These are phyloP conservation scores for Ampelomyces quisqualis DNA, from an alignment of 2,329 filamentous ascomycete genomes.

Conservation along the genomic window DNA sequence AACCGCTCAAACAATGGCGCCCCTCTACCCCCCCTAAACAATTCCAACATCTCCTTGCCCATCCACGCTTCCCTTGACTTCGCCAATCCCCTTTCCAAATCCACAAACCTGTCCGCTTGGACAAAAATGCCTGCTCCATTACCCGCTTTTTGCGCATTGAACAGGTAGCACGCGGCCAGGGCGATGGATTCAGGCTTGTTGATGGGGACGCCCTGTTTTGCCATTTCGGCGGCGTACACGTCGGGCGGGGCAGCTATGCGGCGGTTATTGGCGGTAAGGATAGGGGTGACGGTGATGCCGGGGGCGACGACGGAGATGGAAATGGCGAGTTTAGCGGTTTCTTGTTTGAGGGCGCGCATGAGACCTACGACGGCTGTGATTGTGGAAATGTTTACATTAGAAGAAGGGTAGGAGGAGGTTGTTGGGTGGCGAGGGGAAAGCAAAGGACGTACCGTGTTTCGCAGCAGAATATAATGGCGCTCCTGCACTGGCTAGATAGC, in stretches of 20 bases:
- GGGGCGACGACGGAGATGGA: conserved; percentile 52
- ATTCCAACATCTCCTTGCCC: conserved; percentile 53
- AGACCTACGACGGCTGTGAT: conserved; percentile 49
- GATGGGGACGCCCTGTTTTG: conserved; percentile 48
- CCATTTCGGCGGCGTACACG: conserved; percentile 49
- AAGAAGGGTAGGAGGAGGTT: no score
- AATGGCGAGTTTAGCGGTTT: conserved; percentile 50
- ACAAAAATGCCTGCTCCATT: conserved; percentile 52
- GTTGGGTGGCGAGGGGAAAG: background rate
- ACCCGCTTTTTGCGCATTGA: conserved; percentile 46
- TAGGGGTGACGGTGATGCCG: conserved; percentile 52
- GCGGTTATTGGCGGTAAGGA: conserved; percentile 41
- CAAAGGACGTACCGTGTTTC: conserved; percentile 47
- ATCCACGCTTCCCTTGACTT: conserved; percentile 51
- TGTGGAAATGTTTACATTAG: no score
- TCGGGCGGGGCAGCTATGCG: conserved; percentile 35
- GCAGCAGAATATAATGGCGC: conserved; percentile 53
- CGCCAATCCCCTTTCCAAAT: conserved; percentile 51
- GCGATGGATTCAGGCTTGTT: conserved; percentile 51
- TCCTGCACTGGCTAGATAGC: conserved; percentile 52
- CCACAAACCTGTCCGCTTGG: conserved; percentile 47
- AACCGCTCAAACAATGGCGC: conserved; percentile 36
- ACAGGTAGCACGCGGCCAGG: conserved; percentile 48
- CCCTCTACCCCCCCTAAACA: conserved; percentile 50
- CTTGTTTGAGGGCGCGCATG: conserved; percentile 53